Evolutionary conservation across 352 stramenopile species (phyloP).

Genomic region (Globisporangium spinosum): DNA sequence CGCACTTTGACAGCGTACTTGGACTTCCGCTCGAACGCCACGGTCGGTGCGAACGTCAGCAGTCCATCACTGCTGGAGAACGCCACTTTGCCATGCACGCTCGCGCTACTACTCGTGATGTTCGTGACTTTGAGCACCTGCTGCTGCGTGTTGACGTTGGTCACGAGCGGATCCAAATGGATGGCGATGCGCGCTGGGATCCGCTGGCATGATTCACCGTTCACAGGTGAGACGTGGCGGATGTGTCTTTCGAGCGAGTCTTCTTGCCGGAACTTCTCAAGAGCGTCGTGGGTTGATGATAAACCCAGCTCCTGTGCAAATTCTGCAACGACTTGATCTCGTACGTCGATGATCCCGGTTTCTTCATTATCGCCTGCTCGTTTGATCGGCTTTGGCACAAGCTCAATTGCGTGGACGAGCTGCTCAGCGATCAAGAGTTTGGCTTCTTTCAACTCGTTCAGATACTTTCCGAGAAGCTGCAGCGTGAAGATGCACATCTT

Average conservation of each 20-base stretch:
- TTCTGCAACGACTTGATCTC: conserved; percentile 10
- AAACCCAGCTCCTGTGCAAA: conserved; percentile 9
- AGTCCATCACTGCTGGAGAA: conserved; percentile 17
- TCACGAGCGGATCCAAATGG: conserved; percentile 24
- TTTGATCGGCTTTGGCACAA: conserved; percentile 1
- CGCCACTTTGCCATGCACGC: conserved; percentile 22
- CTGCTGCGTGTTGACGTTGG: conserved; percentile 25
- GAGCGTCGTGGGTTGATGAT: conserved; percentile 18
- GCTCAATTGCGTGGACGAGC: conserved; percentile 9
- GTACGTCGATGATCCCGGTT: not conserved
- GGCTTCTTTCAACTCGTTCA: not conserved
- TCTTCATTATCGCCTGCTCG: not conserved
- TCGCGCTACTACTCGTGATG: conserved; percentile 10
- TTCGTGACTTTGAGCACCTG: conserved; percentile 36
- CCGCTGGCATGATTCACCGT: conserved; percentile 18
- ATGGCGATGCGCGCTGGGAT: conserved; percentile 15
- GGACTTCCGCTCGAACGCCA: conserved; percentile 33
- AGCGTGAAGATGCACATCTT: conserved; percentile 4
- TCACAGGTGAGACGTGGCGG: conserved; percentile 8
- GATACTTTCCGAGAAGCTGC: conserved; percentile 4
- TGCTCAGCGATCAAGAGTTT: conserved; percentile 3
- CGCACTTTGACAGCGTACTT: conserved; percentile 32
- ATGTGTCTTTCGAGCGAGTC: conserved; percentile 20
- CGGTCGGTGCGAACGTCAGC: conserved; percentile 29
- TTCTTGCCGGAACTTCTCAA: conserved; percentile 11